Conservation (phyloP, 139 green algal species). For the Chara braunii region DNA sequence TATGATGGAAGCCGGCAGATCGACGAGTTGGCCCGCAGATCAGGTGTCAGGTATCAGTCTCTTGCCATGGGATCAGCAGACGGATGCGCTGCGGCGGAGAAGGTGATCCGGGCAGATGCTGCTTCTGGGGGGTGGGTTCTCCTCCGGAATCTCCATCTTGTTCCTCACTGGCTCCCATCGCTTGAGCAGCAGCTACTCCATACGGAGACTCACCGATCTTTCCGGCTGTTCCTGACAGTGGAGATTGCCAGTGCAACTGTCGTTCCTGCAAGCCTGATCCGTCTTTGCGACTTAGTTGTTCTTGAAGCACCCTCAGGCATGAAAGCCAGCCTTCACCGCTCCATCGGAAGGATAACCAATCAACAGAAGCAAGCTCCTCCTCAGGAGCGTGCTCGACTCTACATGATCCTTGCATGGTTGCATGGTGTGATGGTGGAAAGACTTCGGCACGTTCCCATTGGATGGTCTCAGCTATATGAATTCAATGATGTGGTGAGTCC, state of each 20-base stretch:
- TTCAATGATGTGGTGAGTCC: not conserved
- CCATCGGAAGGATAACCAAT: not conserved
- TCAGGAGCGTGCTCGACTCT: not conserved
- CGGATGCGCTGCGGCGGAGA: not conserved
- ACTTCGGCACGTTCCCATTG: slow-evolving; percentile 1
- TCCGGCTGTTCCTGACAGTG: slow-evolving; percentile 28
- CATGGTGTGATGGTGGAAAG: slow-evolving; percentile 9
- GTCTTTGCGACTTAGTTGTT: slow-evolving; percentile 3
- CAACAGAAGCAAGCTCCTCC: not conserved
- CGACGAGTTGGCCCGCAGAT: too few species aligned
- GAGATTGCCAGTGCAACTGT: not conserved
- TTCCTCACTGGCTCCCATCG: slow-evolving; percentile 4
- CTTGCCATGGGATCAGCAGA: slow-evolving; percentile 25
- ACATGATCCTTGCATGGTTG: slow-evolving; percentile 5
- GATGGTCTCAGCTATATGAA: not conserved
- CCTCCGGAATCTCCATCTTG: slow-evolving; percentile 55
- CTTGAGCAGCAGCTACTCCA: slow-evolving; percentile 8
- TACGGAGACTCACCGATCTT: not conserved
- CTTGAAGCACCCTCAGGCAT: slow-evolving; percentile 13
- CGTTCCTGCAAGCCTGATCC: slow-evolving; percentile 9
- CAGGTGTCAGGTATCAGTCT: too few species aligned
- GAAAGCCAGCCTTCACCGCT: slow-evolving; percentile 6
- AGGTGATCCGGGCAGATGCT: not conserved
- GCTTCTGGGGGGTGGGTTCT: slow-evolving; percentile 87
- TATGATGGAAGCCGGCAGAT: too few species aligned